Evolutionary conservation across 305 asterid genomes (phyloP).

Genomic region (Fraxinus albicans): DNA sequence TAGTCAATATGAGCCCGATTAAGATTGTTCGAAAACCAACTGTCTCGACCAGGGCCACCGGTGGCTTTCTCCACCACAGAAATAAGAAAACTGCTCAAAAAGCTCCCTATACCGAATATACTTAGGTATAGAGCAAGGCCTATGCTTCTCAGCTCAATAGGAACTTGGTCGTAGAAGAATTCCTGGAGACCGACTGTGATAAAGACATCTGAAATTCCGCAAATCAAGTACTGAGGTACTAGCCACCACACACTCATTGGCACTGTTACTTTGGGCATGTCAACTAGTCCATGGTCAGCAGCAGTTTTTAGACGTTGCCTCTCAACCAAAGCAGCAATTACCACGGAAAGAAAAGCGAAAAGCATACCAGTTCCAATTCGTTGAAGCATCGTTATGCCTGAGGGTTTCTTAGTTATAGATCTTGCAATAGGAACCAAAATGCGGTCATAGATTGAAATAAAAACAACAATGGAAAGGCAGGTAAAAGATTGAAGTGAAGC

Average conservation of each 20-base stretch:
- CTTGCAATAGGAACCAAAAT: conserved; percentile 33
- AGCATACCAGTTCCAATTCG: conserved; percentile 36
- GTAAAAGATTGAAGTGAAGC: conserved; percentile 32
- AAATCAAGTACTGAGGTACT: conserved; percentile 41
- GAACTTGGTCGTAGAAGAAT: conserved; percentile 51
- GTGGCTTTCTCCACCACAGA: conserved; percentile 36
- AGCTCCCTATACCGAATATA: conserved; percentile 42
- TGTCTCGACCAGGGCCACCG: conserved; percentile 20
- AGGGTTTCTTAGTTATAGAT: conserved; percentile 24
- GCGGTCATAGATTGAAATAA: conserved; percentile 34
- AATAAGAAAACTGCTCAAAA: conserved; percentile 45
- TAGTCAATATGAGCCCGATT: conserved; percentile 38
- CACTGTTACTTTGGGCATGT: conserved; percentile 20
- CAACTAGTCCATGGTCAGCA: conserved; percentile 22
- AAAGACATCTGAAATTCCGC: conserved; percentile 43
- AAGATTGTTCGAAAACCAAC: conserved; percentile 38
- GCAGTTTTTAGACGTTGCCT: conserved; percentile 34
- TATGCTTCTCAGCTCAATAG: conserved; percentile 36
- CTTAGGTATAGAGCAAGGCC: conserved; percentile 47
- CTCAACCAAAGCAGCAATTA: conserved; percentile 30
- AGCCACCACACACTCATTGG: conserved; percentile 39
- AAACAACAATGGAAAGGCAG: conserved; percentile 19
- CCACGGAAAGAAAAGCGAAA: conserved; percentile 22
- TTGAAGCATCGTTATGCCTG: conserved; percentile 38
- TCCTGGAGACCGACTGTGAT: conserved; percentile 49